Conservation (phyloP, 139 green algal species). For the Micractinium sp. region DNA sequence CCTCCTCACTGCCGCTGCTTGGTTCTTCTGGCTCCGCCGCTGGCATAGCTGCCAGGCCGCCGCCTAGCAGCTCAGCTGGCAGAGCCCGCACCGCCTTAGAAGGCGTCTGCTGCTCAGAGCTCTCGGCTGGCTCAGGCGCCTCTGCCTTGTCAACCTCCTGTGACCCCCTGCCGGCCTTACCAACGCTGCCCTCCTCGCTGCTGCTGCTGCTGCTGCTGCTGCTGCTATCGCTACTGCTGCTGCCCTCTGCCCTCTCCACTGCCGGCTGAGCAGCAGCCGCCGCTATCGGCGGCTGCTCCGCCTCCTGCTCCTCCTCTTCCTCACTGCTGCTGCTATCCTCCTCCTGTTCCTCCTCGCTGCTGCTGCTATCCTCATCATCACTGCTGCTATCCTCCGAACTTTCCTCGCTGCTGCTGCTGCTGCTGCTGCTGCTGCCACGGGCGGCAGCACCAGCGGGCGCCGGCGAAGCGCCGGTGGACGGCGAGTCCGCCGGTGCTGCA, state of each 20-base stretch:
- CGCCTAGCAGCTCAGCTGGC: too few relatives aligned
- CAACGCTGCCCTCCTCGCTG: not conserved
- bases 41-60: not conserved
- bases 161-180: not conserved
- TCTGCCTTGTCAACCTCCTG: not conserved
- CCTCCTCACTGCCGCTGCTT: not conserved
- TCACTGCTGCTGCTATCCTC: slow-evolving; percentile 10
- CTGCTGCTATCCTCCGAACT: not conserved
- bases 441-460: not conserved
- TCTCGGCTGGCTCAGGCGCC: not conserved
- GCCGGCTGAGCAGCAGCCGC: not conserved
- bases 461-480: not conserved
- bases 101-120: too few relatives aligned
- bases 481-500: not conserved
- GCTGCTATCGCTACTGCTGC: not conserved
- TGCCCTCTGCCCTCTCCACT: not conserved
- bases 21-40: not conserved
- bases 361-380: not conserved
- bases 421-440: not conserved
- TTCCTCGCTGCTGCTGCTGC: not conserved
- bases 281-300: not conserved
- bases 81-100: too few relatives aligned
- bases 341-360: not conserved
- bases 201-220: not conserved
- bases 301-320: not conserved